Percentiles rank a stretch among this genome's conserved stretches.
phyloP scores from a whole-genome alignment of 208 protist genomes.

The Tritrichomonas foetus region DNA sequence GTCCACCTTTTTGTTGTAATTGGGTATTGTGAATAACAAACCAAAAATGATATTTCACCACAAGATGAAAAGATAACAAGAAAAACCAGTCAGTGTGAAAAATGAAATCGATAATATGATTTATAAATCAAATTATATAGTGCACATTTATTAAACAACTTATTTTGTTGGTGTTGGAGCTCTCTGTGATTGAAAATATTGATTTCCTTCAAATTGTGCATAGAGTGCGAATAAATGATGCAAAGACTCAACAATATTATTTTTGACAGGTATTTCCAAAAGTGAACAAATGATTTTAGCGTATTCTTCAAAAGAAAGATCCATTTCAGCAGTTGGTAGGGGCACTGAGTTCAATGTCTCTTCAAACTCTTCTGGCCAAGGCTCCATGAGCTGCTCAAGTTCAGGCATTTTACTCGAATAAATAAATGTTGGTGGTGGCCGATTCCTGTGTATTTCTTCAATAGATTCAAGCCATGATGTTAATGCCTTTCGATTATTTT shows the following conservation, averaged over 20 bases:
- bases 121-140: no score
- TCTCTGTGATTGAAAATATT: not conserved
- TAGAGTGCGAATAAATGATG: constrained; percentile 94
- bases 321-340: constrained; percentile 74
- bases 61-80: no score
- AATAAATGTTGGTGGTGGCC: constrained; percentile 3
- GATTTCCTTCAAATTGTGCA: constrained; percentile 73
- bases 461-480: not conserved
- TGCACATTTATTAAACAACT: no score
- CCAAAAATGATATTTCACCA: no score
- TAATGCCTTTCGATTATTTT: not conserved
- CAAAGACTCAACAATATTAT: constrained; percentile 81
- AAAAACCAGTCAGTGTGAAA: no score
- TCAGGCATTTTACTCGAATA: constrained; percentile 13
- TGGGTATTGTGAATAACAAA: no score
- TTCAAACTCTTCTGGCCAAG: constrained; percentile 83
- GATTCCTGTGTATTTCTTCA: constrained; percentile 9
- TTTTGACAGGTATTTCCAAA: constrained; percentile 89
- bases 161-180: no score
- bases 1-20: no score
- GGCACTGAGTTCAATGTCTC: constrained; percentile 74
- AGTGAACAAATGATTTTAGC: constrained; percentile 81
- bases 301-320: constrained; percentile 81
- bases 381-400: constrained; percentile 46
- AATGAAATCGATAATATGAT: no score